These are phyloP conservation scores for Mucor indicus DNA, from an alignment of 371 early-diverging fungal genomes.

Conservation along the genomic window DNA sequence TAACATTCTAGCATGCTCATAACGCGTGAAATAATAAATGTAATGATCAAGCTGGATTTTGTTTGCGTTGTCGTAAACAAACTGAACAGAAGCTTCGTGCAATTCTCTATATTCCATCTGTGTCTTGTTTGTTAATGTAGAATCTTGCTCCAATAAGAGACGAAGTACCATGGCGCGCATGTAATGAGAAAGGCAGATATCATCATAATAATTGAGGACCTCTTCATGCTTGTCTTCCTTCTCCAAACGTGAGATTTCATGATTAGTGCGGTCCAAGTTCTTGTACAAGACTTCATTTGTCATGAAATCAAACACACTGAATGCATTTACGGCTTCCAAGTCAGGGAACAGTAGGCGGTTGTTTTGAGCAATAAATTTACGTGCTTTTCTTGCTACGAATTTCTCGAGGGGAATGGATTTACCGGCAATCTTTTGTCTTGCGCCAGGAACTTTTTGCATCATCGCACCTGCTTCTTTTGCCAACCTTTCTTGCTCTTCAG, in stretches of 20 bases:
- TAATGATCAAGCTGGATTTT: constrained; percentile 61
- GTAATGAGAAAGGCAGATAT: constrained; percentile 63
- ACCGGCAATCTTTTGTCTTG: constrained; percentile 73
- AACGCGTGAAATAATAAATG: constrained; percentile 58
- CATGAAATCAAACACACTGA: constrained; percentile 63
- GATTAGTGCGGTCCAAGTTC: constrained; percentile 43
- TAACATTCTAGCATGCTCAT: constrained; percentile 54
- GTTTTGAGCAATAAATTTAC: constrained; percentile 63
- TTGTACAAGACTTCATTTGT: constrained; percentile 37
- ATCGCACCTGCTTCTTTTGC: constrained; percentile 24
- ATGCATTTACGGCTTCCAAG: constrained; percentile 67
- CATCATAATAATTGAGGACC: constrained; percentile 47
- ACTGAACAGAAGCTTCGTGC: constrained; percentile 21
- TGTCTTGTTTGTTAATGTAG: neutral
- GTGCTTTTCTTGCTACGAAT: constrained; percentile 71
- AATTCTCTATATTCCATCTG: constrained; percentile 8
- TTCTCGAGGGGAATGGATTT: constrained; percentile 80
- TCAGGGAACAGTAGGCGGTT: constrained; percentile 62
- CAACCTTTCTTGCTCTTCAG: constrained; percentile 5
- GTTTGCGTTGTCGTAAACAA: constrained; percentile 28
- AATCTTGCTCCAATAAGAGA: constrained; percentile 17
- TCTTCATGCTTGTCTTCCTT: constrained; percentile 29
- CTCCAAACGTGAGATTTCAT: constrained; percentile 26
- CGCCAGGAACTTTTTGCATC: constrained; percentile 58
- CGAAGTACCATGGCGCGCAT: constrained; percentile 44